phyloP scores from a whole-genome alignment of 129 eudicot species.

The Cynara cardunculus region DNA sequence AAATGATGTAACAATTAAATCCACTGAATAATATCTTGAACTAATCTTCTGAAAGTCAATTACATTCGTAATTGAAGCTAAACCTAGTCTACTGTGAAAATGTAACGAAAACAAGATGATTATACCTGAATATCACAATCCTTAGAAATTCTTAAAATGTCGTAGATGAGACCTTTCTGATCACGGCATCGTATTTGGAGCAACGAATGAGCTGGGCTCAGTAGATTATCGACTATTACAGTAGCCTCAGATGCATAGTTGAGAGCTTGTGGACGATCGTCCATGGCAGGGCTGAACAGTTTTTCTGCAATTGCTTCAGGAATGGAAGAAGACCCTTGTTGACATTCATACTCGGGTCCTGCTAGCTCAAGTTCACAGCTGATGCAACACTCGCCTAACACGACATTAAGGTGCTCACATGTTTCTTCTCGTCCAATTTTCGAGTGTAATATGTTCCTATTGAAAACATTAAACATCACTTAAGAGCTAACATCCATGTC shows the following conservation, averaged over 20 bases:
- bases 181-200: conserved; percentile 76
- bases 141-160: conserved; percentile 67
- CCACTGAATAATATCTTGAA: too few species aligned
- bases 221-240: conserved; percentile 53
- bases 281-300: conserved; percentile 40
- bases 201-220: conserved; percentile 80
- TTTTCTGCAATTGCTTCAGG: conserved; percentile 54
- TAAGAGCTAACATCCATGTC: background rate
- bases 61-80: too few species aligned
- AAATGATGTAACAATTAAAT: too few species aligned
- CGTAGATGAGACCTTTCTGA: conserved; percentile 87
- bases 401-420: conserved; percentile 42
- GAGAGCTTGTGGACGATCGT: conserved; percentile 25
- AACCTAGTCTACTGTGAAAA: too few species aligned
- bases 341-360: conserved; percentile 66
- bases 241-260: conserved; percentile 40
- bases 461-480: conserved; percentile 9
- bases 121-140: conserved; percentile 68
- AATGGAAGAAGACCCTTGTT: conserved; percentile 53
- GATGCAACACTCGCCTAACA: conserved; percentile 75
- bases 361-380: conserved; percentile 83
- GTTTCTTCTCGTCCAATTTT: conserved; percentile 58
- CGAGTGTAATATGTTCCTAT: conserved; percentile 64
- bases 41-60: too few species aligned
- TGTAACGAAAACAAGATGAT: background rate